Conservation (phyloP, 2,329 filamentous ascomycete genomes). For the Phoma sp. region DNA sequence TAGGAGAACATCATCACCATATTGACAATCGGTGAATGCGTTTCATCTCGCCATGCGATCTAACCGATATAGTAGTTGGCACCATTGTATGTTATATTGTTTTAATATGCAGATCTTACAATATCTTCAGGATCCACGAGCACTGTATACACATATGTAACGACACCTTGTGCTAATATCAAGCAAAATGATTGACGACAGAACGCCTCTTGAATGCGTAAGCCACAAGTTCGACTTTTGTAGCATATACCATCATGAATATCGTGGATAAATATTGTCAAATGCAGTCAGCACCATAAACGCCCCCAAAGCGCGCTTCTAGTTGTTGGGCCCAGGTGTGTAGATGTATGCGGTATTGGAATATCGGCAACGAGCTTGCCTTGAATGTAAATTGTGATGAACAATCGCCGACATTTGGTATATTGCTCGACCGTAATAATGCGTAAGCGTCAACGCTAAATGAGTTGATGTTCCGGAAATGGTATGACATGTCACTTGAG, state of each 20-base stretch:
- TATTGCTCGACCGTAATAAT: slow-evolving; percentile 2
- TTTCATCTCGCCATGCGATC: too few species aligned
- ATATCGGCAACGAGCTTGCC: not conserved
- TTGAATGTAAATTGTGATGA: not conserved
- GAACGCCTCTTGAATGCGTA: slow-evolving; percentile 12
- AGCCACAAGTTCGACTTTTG: slow-evolving; percentile 8
- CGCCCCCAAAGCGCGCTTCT: slow-evolving; percentile 8
- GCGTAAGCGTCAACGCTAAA: slow-evolving; percentile 12
- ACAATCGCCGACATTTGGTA: not conserved
- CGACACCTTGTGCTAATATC: slow-evolving; percentile 1
- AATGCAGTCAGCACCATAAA: slow-evolving; percentile 1
- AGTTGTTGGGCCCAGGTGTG: slow-evolving; percentile 8
- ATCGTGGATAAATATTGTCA: slow-evolving; percentile 1
- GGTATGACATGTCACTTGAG: slow-evolving; percentile 32
- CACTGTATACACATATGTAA: slow-evolving; percentile 11
- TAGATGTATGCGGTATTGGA: not conserved
- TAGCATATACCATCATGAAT: slow-evolving; percentile 6
- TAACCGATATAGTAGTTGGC: not conserved
- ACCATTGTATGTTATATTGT: slow-evolving; percentile 5
- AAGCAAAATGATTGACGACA: not conserved
- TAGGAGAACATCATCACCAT: too few species aligned
- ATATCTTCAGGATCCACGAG: not conserved
- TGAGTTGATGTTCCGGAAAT: slow-evolving; percentile 21
- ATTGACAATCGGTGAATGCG: too few species aligned
- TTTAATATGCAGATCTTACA: slow-evolving; percentile 11